Conservation (phyloP, 2,329 filamentous ascomycete species). For the Cercospora janseana region DNA sequence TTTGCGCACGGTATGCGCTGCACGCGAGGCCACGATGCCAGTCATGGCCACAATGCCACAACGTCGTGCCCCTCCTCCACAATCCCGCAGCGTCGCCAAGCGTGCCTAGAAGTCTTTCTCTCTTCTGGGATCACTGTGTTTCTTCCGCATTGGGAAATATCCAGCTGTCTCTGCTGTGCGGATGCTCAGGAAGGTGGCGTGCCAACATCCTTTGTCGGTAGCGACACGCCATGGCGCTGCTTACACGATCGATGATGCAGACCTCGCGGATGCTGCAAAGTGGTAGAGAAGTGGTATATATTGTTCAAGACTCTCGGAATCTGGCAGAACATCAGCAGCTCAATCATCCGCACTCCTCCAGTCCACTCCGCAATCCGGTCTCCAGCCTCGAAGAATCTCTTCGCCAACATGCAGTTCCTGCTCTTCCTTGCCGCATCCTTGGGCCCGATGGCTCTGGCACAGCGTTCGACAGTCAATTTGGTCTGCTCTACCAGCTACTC, state of each 20-base stretch:
- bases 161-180: neutral
- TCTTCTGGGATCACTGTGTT: constrained; percentile 1
- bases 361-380: constrained; percentile 1
- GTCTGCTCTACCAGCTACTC: constrained; percentile 11
- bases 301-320: neutral
- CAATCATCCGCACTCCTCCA: constrained; percentile 2
- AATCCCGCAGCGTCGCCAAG: neutral
- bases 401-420: constrained; percentile 7
- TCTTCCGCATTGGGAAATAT: constrained; percentile 1
- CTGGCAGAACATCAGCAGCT: constrained; percentile 9
- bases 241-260: neutral
- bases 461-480: constrained; percentile 9
- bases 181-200: constrained; percentile 4
- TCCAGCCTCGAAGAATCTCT: neutral
- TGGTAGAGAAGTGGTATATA: constrained; percentile 5
- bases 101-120: neutral
- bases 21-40: constrained; percentile 9
- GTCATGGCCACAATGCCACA: constrained; percentile 4
- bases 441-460: constrained; percentile 8
- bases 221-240: constrained; percentile 2
- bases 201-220: no score
- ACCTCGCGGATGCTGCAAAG: neutral
- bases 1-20: neutral
- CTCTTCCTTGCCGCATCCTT: constrained; percentile 7
- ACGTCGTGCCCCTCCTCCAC: neutral